Percentiles rank a stretch among this genome's conserved stretches.
Evolutionary conservation across 305 asterid genomes (phyloP).

Genomic region (Fraxinus xanthoxyloides): DNA sequence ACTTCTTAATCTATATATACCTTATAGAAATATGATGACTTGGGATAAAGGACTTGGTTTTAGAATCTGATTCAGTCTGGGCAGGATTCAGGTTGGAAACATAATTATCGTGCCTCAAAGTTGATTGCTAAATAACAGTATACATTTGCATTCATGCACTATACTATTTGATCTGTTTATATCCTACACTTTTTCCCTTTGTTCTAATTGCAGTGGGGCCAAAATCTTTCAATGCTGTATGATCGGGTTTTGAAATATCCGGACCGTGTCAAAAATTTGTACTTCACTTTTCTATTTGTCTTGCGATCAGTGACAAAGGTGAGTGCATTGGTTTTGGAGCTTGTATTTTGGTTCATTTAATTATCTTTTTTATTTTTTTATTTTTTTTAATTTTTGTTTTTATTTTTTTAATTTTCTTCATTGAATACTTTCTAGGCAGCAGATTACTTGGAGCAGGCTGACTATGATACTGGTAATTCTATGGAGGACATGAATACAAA

Average conservation of each 20-base stretch:
- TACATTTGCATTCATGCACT: not conserved
- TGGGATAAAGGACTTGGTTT: not conserved
- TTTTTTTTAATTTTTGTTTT: too few relatives aligned
- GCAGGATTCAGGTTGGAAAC: not conserved
- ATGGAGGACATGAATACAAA: slow-evolving; percentile 51
- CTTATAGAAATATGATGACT: not conserved
- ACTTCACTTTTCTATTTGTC: slow-evolving; percentile 70
- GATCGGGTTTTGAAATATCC: slow-evolving; percentile 62
- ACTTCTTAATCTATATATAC: slow-evolving; percentile 3
- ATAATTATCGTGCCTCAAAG: not conserved
- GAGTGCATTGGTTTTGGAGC: slow-evolving; percentile 23
- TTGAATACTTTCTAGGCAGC: slow-evolving; percentile 41
- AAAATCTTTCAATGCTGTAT: slow-evolving; percentile 51
- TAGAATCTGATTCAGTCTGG: not conserved
- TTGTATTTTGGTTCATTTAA: slow-evolving; percentile 11
- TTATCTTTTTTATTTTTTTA: slow-evolving; percentile 1
- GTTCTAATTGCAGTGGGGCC: slow-evolving; percentile 56
- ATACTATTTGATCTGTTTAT: not conserved
- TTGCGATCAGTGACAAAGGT: slow-evolving; percentile 67
- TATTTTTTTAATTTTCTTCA: not conserved
- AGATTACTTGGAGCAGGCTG: slow-evolving; percentile 62
- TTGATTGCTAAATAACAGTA: not conserved
- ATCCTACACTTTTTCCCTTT: slow-evolving; percentile 2
- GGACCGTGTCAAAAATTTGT: slow-evolving; percentile 61
- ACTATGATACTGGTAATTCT: slow-evolving; percentile 62